These are phyloP conservation scores for Mycena sanguinolenta DNA, from an alignment of 768 basidiomycete species.

Conservation along the genomic window DNA sequence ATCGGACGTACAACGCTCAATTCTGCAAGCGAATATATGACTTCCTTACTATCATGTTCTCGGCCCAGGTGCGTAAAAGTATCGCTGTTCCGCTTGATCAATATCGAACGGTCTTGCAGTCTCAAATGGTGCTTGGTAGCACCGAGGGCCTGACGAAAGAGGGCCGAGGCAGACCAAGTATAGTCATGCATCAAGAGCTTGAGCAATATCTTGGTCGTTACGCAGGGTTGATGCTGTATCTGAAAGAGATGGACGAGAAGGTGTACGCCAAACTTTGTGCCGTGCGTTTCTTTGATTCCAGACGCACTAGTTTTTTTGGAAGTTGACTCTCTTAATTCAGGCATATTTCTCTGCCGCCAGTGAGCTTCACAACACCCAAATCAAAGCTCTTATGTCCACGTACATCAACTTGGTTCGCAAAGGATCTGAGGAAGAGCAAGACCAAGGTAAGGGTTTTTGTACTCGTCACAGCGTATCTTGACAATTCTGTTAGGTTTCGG, in stretches of 20 bases:
- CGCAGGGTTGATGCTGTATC: conserved; percentile 89
- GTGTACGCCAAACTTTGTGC: conserved; percentile 92
- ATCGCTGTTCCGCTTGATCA: conserved; percentile 1
- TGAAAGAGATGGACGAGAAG: conserved; percentile 96
- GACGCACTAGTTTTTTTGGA: not conserved
- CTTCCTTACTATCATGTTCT: conserved; percentile 92
- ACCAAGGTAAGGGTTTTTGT: conserved; percentile 67
- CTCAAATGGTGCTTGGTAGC: conserved; percentile 76
- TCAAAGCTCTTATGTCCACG: conserved; percentile 76
- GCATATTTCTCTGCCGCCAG: conserved; percentile 92
- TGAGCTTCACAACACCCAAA: conserved; percentile 84
- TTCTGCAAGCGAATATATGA: conserved; percentile 95
- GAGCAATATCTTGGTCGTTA: conserved; percentile 91
- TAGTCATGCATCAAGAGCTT: conserved; percentile 77
- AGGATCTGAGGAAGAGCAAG: conserved; percentile 77
- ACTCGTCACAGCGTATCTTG: not conserved
- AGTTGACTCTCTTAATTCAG: conserved; percentile 55
- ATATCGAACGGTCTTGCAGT: conserved; percentile 52
- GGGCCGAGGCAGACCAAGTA: conserved; percentile 58
- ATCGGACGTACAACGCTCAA: conserved; percentile 88
- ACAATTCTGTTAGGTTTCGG: conserved; percentile 58
- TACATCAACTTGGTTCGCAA: conserved; percentile 75
- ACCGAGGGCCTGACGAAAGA: conserved; percentile 66
- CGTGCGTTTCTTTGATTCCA: conserved; percentile 60
- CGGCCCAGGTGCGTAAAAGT: conserved; percentile 75